Evolutionary conservation across 495 filamentous ascomycete species (phyloP).

Genomic region (Talaromyces stipitatus): DNA sequence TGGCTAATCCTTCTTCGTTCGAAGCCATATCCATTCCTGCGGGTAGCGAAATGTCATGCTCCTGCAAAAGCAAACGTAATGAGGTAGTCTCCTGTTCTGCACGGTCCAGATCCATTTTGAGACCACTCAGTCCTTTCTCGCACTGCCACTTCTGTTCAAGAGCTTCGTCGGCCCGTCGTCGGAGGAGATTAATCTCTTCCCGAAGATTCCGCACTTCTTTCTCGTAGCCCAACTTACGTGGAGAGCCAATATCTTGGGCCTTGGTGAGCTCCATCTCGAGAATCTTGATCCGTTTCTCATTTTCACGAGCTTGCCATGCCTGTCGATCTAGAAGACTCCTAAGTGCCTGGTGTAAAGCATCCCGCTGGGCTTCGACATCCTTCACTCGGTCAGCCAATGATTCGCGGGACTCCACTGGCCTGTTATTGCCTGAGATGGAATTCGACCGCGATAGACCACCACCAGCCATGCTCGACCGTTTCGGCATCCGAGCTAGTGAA

Average conservation of each 20-base stretch:
- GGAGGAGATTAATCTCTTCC: constrained; percentile 75
- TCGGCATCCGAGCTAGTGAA: constrained; percentile 45
- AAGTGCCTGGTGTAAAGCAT: constrained; percentile 81
- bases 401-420: constrained; percentile 50
- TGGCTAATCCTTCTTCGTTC: constrained; percentile 38
- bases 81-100: constrained; percentile 86
- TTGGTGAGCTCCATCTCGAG: constrained; percentile 74
- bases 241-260: constrained; percentile 57
- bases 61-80: constrained; percentile 69
- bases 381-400: constrained; percentile 77
- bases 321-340: constrained; percentile 84
- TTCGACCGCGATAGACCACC: constrained; percentile 43
- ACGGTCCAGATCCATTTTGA: constrained; percentile 96
- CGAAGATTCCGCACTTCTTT: constrained; percentile 71
- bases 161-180: constrained; percentile 86
- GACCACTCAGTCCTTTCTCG: constrained; percentile 82
- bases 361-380: constrained; percentile 87
- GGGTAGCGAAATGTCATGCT: constrained; percentile 74
- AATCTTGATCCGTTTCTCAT: constrained; percentile 63
- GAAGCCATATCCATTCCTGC: constrained; percentile 25
- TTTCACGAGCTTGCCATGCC: constrained; percentile 69
- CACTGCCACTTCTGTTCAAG: constrained; percentile 95
- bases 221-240: constrained; percentile 70
- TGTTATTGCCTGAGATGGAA: constrained; percentile 53
- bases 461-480: constrained; percentile 23